These are phyloP conservation scores for Leishmania lainsoni DNA, from an alignment of 208 protist species.

Conservation along the genomic window DNA sequence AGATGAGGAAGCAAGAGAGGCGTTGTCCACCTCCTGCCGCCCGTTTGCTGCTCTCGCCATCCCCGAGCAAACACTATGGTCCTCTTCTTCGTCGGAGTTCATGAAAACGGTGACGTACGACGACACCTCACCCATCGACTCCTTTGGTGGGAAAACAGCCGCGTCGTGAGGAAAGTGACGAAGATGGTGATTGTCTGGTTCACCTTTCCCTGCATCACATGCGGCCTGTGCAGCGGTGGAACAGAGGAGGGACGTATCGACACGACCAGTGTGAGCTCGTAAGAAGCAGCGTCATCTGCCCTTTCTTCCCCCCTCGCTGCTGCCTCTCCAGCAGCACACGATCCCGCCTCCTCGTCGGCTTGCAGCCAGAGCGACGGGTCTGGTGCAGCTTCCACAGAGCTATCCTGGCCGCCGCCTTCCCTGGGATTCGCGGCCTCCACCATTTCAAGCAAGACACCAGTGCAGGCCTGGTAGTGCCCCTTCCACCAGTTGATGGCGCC, in stretches of 20 bases:
- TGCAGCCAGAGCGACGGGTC: neutral
- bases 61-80: neutral
- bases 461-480: constrained; percentile 61
- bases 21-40: neutral
- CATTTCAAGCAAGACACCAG: constrained; percentile 49
- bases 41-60: neutral
- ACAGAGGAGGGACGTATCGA: neutral
- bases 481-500: constrained; percentile 57
- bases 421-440: constrained; percentile 15
- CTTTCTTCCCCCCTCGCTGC: neutral
- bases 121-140: constrained; percentile 1
- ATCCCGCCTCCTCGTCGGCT: neutral
- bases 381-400: neutral
- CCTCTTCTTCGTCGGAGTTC: constrained; percentile 35
- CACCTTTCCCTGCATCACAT: neutral
- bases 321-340: constrained; percentile 3
- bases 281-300: neutral
- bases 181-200: neutral
- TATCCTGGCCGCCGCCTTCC: neutral
- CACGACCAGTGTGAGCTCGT: neutral
- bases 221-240: neutral
- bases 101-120: constrained; percentile 51
- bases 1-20: constrained; percentile 3
- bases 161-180: neutral
- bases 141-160: neutral